Base-by-base conservation (phyloP, 371 early-diverging fungal species). In the Lichtheimia hyalospora region DNA sequence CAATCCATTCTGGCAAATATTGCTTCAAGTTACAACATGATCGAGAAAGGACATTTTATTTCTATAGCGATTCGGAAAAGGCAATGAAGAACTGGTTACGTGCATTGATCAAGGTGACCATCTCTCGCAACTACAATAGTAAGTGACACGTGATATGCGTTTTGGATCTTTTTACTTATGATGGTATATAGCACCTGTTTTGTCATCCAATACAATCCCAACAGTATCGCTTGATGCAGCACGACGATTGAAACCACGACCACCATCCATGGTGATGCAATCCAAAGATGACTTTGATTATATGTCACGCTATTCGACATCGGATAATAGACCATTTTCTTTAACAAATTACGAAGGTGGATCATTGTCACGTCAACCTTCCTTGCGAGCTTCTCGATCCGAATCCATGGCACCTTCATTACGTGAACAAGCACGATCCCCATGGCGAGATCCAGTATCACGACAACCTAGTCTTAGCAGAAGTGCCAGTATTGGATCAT, bases 61-160 rank as follows among this genome's bases (percentile, higher is more conserved):
- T 90, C 62, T 86, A 83, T 61, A 82, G 84, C 0, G 88, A 87
- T 21, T 79, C 77, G 24, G 80, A 83, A 56, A 61, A 67, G 2
- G 66, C 60, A 23, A 79, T 84, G 74, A 81, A 75, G 55, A 82
- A 66, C 0, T 90, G 89, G 89, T 68, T 88, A 50, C 86, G 84
- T 51, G 83, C 85, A 1, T 49, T 90, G 58, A 86, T 88, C 81
- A 90, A 90, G 69, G 84, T 86, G 6, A 87, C 89, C 5, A 90
- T 90, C 60, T 75, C 81, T 13, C 72, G 87, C 12, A 83, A 88
- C 62, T 67, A 67, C 14, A 20, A 49, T 21, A 16, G 18, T 27
- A 34, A 43, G 48, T 15, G 13, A 0, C 28, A 10, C 20, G 41
- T 39, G 43, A 52, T 52, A 16, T 42, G 49, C 3, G 41, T 34